Evolutionary conservation across 345 rosid genomes (phyloP).

Genomic region (Salix caprea): DNA sequence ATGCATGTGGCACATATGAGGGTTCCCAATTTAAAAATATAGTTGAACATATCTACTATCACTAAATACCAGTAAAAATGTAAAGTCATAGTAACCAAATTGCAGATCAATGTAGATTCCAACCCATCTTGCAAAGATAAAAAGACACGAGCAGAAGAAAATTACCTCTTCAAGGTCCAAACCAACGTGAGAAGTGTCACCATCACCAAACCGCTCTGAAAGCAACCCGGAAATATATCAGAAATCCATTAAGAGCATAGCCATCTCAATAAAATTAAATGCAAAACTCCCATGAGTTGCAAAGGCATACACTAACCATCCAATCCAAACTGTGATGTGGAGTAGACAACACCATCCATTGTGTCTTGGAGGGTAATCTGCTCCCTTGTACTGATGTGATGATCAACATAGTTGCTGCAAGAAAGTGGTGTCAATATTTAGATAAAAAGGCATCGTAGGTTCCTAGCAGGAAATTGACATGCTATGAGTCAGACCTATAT

Average conservation of each 20-base stretch:
- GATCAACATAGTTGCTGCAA: conserved; percentile 92
- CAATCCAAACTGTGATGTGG: conserved; percentile 91
- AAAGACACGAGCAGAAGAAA: not conserved
- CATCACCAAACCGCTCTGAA: conserved; percentile 97
- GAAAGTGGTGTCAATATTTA: conserved; percentile 15
- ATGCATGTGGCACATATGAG: not conserved
- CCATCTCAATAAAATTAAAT: conserved; percentile 4
- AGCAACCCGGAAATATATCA: conserved; percentile 10
- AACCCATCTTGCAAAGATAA: not conserved
- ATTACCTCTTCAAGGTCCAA: conserved; percentile 94
- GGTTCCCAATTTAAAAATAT: not conserved
- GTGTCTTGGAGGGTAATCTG: conserved; percentile 98
- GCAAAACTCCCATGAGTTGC: conserved; percentile 5
- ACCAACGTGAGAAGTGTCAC: conserved; percentile 85
- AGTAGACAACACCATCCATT: conserved; percentile 89
- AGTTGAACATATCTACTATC: not conserved
- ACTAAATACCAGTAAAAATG: not conserved
- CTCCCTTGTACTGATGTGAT: conserved; percentile 91
- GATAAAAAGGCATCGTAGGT: not conserved
- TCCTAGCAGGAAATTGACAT: not conserved
- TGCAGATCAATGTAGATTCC: not conserved
- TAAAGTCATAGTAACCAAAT: not conserved
- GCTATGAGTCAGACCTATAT: not conserved
- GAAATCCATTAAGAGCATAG: conserved; percentile 2
- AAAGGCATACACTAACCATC: conserved; percentile 66